Evolutionary conservation across 495 filamentous ascomycete genomes (phyloP), one percentile per base, ranked within the genome.

Genomic region (Lasiosphaeriaceae sp.): DNA sequence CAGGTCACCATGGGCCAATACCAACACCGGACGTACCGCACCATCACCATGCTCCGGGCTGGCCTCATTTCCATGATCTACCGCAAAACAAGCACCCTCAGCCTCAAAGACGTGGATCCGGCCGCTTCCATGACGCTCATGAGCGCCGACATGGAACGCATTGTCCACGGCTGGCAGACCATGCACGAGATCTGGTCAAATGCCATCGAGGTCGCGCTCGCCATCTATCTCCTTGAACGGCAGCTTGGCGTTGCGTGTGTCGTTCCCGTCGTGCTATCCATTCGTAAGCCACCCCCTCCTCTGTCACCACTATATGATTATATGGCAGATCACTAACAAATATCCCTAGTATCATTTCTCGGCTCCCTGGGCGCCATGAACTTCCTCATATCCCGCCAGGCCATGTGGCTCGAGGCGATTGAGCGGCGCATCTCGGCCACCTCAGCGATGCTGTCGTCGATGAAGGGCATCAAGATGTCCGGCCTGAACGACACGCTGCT

Each of bases 381-480:
- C n/a, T 74, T 75, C 59, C 74, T 76, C 39, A 70, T 76, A 51
- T 66, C 71, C 35, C 70, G 75, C 22, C 82, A 81, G 61, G 76
- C 70, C 11, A 65, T 66, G 61, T 85, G 78, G 79, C 66, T 82
- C 22, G 71, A 76, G 55, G 76, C 75, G 8, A 78, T 81, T 34
- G 72, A 83, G 58, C 71, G 67, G 53, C 78, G 80, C 20, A 79
- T 83, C 23, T 77, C 70, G 14, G 71, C 77, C 7, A 84, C 82
- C 1, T 74, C 76, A 0, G 66, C 73, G 2, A 84, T 85, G 74
- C 69, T 86, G 5, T 70, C 77, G 2, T 77, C 80, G 0, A 85
- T 86, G 74, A 84, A 85, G 57, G 78, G 79, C 20, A 73, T 88
- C 50, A 86, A 85, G 60, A 83, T 86, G 75, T 79, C 78, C 11